A percentile compares a stretch with the other conserved stretches of the same genome.
phyloP scores from a whole-genome alignment of 495 filamentous ascomycete species.

The Glonium stellatum region DNA sequence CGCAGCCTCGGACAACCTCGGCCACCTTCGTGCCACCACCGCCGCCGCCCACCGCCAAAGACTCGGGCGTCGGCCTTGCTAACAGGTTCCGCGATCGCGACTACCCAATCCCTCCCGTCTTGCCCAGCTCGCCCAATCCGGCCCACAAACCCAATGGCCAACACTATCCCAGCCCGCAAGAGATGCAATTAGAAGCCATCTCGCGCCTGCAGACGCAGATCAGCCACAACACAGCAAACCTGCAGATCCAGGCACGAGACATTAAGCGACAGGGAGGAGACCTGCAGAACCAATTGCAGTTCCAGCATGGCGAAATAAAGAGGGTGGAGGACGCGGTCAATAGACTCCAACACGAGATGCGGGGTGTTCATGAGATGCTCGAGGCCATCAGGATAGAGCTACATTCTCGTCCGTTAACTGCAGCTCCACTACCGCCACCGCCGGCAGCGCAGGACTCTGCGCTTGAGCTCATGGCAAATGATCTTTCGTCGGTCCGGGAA shows the following conservation, averaged over 20 bases:
- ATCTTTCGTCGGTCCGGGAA: constrained; percentile 20
- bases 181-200: constrained; percentile 29
- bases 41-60: background rate
- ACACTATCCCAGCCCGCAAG: constrained; percentile 18
- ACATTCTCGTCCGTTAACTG: background rate
- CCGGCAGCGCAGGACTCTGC: constrained; percentile 16
- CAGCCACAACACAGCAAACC: constrained; percentile 29
- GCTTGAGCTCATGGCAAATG: constrained; percentile 30
- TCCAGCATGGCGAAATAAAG: constrained; percentile 16
- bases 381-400: constrained; percentile 23
- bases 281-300: constrained; percentile 19
- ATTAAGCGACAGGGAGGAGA: constrained; percentile 14
- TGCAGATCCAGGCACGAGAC: constrained; percentile 20
- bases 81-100: constrained; percentile 12
- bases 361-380: constrained; percentile 23
- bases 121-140: constrained; percentile 14
- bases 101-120: constrained; percentile 16
- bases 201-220: constrained; percentile 35
- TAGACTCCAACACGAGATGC: constrained; percentile 29
- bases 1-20: background rate
- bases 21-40: background rate
- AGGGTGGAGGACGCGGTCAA: constrained; percentile 29
- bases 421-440: background rate
- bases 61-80: constrained; percentile 9
- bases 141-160: constrained; percentile 19